These are phyloP conservation scores for Lyophyllum semitale DNA, from an alignment of 768 basidiomycete genomes.

Conservation along the genomic window DNA sequence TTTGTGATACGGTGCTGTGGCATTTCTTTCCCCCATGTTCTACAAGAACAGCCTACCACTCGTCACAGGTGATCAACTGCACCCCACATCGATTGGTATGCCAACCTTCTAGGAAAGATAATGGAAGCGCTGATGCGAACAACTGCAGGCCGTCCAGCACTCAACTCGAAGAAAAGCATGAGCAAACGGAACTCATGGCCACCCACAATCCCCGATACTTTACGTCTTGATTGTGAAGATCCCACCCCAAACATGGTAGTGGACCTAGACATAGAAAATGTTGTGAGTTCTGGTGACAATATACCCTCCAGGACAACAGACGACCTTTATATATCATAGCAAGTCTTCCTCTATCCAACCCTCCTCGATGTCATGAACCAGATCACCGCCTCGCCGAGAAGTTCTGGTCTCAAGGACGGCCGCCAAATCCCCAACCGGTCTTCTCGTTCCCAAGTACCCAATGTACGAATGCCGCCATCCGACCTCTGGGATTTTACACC, in stretches of 20 bases:
- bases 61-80: background rate
- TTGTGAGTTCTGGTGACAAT: constrained; percentile 1
- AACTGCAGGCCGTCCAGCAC: constrained; percentile 5
- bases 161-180: background rate
- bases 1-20: constrained; percentile 10
- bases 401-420: background rate
- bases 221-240: background rate
- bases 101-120: background rate
- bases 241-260: background rate
- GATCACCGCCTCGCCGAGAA: background rate
- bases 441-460: constrained; percentile 6
- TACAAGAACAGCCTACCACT: constrained; percentile 3
- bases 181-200: constrained; percentile 6
- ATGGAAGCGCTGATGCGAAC: constrained; percentile 1
- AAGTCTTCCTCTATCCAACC: background rate
- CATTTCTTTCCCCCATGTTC: background rate
- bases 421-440: constrained; percentile 10
- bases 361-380: background rate
- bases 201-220: background rate
- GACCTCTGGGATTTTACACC: constrained; percentile 7
- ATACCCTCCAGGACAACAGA: background rate
- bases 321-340: background rate
- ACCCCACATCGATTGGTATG: constrained; percentile 8
- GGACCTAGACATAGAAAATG: constrained; percentile 1
- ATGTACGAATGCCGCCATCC: constrained; percentile 15